Conservation (phyloP, 129 eudicot species). For the Cynara cardunculus region DNA sequence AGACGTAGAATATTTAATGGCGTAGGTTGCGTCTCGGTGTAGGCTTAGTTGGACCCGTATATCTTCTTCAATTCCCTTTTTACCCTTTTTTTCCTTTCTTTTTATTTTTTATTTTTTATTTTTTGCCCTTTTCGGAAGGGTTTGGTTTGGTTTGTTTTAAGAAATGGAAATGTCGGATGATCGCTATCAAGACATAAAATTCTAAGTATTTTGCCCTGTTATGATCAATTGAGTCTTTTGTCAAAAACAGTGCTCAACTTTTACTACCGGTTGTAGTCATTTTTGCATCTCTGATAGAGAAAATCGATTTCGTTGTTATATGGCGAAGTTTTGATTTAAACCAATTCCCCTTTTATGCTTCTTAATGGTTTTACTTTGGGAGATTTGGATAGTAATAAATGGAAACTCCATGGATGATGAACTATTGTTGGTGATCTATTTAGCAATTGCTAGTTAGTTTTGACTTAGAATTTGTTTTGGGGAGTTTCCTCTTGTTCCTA, state of each 20-base stretch:
- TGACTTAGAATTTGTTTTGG: no score
- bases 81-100: background rate
- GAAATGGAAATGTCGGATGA: background rate
- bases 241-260: background rate
- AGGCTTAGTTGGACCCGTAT: slow-evolving; percentile 17
- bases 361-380: no score
- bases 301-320: background rate
- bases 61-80: background rate
- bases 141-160: background rate
- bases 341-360: no score
- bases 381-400: no score
- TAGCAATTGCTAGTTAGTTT: no score
- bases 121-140: background rate
- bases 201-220: background rate
- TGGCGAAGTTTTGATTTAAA: no score
- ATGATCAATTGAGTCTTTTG: background rate
- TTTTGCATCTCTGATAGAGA: background rate
- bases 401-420: no score
- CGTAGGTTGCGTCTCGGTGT: slow-evolving; percentile 6
- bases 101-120: background rate
- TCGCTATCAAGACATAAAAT: background rate
- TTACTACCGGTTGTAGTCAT: background rate
- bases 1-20: slow-evolving; percentile 21
- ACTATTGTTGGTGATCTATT: no score
- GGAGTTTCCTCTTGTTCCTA: no score